phyloP scores from a whole-genome alignment of 805 yeast species.

The Lipomyces mesembrius region DNA sequence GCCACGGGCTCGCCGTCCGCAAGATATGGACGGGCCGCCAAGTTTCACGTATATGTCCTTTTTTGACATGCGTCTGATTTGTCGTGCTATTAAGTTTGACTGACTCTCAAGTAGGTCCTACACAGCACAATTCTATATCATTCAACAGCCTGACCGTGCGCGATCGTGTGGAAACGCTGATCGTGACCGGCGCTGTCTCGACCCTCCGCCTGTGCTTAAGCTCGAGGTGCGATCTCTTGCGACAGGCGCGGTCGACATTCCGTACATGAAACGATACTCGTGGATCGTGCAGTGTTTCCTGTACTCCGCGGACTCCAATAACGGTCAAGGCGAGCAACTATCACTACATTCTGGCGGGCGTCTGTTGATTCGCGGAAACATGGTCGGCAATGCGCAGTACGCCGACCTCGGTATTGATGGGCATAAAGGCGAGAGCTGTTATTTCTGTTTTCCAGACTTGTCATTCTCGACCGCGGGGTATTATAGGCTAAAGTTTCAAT shows the following conservation, averaged over 20 bases:
- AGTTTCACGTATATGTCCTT: conserved; percentile 9
- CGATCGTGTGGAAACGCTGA: conserved; percentile 38
- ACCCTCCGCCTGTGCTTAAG: conserved; percentile 37
- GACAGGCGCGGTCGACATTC: conserved; percentile 21
- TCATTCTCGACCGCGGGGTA: conserved; percentile 46
- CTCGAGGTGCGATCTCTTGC: conserved; percentile 27
- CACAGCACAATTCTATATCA: conserved; percentile 25
- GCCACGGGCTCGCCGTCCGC: conserved; percentile 20
- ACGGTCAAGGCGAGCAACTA: not conserved
- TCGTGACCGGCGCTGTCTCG: conserved; percentile 37
- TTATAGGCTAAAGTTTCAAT: conserved; percentile 42
- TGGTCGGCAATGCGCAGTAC: conserved; percentile 32
- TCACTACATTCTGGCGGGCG: conserved; percentile 22
- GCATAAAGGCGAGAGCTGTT: conserved; percentile 33
- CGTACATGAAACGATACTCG: conserved; percentile 30
- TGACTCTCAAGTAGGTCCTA: conserved; percentile 10
- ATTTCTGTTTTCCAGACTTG: conserved; percentile 45
- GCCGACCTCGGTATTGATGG: conserved; percentile 27
- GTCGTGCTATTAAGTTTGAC: not conserved
- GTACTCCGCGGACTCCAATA: conserved; percentile 17
- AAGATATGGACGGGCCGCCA: conserved; percentile 32
- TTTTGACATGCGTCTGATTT: not conserved
- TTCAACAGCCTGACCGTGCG: conserved; percentile 38
- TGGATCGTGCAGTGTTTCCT: conserved; percentile 34
- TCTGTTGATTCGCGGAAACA: conserved; percentile 34